Evolutionary conservation across 495 filamentous ascomycete species (phyloP).

Genomic region (Recurvomyces mirabilis): DNA sequence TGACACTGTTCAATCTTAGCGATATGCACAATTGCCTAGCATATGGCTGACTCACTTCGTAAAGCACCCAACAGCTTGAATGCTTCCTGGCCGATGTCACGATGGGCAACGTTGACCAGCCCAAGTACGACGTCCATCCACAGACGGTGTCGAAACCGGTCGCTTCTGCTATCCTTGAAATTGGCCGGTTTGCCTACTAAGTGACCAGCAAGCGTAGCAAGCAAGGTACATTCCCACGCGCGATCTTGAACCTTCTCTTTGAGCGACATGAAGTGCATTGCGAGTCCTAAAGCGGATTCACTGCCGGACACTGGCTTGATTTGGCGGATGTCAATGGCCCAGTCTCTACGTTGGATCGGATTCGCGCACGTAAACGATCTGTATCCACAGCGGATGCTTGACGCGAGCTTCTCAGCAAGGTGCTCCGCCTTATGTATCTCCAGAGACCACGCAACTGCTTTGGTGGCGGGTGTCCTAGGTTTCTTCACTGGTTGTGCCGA

Average conservation of each 20-base stretch:
- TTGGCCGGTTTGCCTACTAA: background rate
- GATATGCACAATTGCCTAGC: background rate
- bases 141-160: background rate
- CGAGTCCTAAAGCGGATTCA: background rate
- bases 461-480: background rate
- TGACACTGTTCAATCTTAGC: background rate
- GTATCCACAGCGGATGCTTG: background rate
- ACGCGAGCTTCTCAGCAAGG: background rate
- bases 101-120: background rate
- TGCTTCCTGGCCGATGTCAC: background rate
- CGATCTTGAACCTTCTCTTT: background rate
- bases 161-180: background rate
- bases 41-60: background rate
- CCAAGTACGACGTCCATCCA: background rate
- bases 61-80: background rate
- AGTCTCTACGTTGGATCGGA: background rate
- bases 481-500: background rate
- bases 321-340: background rate
- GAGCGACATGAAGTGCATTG: background rate
- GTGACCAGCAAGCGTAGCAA: background rate
- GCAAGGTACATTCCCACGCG: background rate
- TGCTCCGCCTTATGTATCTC: background rate
- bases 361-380: background rate
- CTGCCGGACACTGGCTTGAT: background rate
- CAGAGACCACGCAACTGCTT: too few species aligned